Evolutionary conservation across 2,329 filamentous ascomycete genomes (phyloP).

Genomic region (Lachnellula subtilissima): DNA sequence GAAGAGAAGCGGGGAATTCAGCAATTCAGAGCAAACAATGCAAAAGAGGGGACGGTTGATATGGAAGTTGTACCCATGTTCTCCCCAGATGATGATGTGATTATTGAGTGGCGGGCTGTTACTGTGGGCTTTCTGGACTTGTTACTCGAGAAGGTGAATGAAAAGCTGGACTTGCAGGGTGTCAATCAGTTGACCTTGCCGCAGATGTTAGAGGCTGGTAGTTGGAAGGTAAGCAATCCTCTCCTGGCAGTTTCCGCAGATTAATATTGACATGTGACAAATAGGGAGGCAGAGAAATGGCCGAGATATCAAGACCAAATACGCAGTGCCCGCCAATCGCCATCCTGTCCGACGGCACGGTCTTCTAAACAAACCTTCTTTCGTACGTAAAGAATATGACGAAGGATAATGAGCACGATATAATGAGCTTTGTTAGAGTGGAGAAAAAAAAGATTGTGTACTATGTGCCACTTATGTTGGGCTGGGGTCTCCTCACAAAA

Average conservation of each 20-base stretch:
- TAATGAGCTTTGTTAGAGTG: background rate
- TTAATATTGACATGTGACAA: slow-evolving; percentile 22
- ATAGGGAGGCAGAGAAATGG: slow-evolving; percentile 87
- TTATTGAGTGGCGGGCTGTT: slow-evolving; percentile 73
- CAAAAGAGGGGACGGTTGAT: slow-evolving; percentile 65
- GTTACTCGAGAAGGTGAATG: slow-evolving; percentile 64
- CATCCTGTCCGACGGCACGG: slow-evolving; percentile 92
- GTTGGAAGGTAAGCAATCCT: slow-evolving; percentile 76
- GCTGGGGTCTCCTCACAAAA: too few relatives aligned
- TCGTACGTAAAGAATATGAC: background rate
- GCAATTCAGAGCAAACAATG: slow-evolving; percentile 65
- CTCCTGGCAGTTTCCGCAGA: background rate
- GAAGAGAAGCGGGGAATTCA: slow-evolving; percentile 68
- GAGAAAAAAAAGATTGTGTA: background rate
- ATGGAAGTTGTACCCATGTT: slow-evolving; percentile 72
- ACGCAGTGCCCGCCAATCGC: slow-evolving; percentile 84
- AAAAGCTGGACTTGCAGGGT: slow-evolving; percentile 61
- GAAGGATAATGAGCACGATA: too few relatives aligned
- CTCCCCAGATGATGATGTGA: slow-evolving; percentile 67
- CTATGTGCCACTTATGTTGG: too few relatives aligned
- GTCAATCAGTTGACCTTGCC: slow-evolving; percentile 69
- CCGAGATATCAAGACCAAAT: slow-evolving; percentile 90
- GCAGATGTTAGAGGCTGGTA: slow-evolving; percentile 91
- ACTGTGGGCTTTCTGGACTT: slow-evolving; percentile 73
- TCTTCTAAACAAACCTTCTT: slow-evolving; percentile 58